Base-by-base conservation (phyloP, 352 stramenopile species). In the Halophytophthora polymorphica region DNA sequence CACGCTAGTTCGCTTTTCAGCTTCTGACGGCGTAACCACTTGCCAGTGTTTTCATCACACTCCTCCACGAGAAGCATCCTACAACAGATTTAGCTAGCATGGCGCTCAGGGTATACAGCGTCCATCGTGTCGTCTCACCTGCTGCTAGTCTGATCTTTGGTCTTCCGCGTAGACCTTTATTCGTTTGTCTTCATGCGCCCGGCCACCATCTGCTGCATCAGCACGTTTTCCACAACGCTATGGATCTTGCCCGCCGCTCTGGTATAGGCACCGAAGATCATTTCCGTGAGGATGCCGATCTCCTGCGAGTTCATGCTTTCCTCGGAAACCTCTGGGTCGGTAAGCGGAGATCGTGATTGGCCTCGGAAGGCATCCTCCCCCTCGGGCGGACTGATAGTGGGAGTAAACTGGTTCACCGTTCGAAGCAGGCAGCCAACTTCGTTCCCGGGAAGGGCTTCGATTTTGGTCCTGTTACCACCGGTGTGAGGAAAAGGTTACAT, bases 241-340 rank as follows among this genome's bases (percentile, higher is more conserved):
- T 73, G 64, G 12, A 77, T 61, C 11, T 61, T 47, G 7, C 52
- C 50, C 0, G 45, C 45, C 8, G 51, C 62, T 31, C 61, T 62
- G 18, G 64, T 45, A 49, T 71, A 71, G 29, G 61, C 46, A 5
- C 23, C 36, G 14, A 56, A 41, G n/a, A 73, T 49, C 21, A 69
- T 43, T 46, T 74, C 61, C 5, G 64, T 71, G 12, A 77, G 48
- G 13, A 77, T 50, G 3, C 68, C 68, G 1, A 71, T 54, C 29
- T 66, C 60, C 12, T 66, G 42, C 2, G 48, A 45, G 28, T 25
- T 35, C 7, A 17, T 6, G 2, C 2, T 35, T 5, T 48, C 28
- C 5, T 31, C n/a, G 14, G 50, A 12, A 19, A 8, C n/a, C 5
- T 54, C 43, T 6, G 36, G n/a, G 13, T 45, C 47, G 29, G 43